Base-by-base conservation (phyloP, 23 red algal species). In the Gracilaria gracilis region DNA sequence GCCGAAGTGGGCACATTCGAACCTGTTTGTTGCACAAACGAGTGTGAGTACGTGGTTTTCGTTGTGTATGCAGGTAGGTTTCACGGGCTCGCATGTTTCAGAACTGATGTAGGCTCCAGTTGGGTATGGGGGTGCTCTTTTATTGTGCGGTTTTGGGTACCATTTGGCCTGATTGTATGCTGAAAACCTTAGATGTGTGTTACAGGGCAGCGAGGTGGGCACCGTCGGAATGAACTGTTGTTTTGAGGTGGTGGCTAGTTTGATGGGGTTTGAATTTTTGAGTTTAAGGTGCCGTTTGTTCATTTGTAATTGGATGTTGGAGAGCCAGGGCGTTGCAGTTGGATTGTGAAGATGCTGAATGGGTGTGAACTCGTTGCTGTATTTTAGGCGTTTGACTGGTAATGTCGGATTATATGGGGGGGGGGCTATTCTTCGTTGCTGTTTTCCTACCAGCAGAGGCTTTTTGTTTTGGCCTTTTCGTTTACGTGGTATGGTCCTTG, bases 81-180 rank as follows among this genome's bases (percentile, higher is more conserved):
- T 70, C 17, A 70, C 25, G 27, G 65, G 27, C 34, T 25, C 65
- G 35, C 35, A 70, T 25, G 65, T 70, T 33, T 85, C 81, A n/a
- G 39, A 67, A 36, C 81, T 85, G 57, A 85, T 48, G 70, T 85
- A 85, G 9, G 57, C 81, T 1, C 81, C 34, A 5, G 31, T 9
- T 9, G 31, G 21, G 57, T 69, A 85, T 6, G 0, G 39, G 44
- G 69, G 57, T 36, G 33, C 20, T 20, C 19, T 85, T 0, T 15
- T 58, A 23, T 46, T 42, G 20, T 85, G 81, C 6, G 81, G 57
- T 47, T 8, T 39, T 0, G 57, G 57, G 7, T 65, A 40, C 14
- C 35, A 31, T 70, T 85, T 85, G 37, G 57, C 1, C 19, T 70
- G 29, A 14, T 48, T 7, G 38, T 21, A 85, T 67, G 61, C 57